These are phyloP conservation scores for Fusarium transvaalense DNA, from an alignment of 2,329 filamentous ascomycete species.

Conservation along the genomic window DNA sequence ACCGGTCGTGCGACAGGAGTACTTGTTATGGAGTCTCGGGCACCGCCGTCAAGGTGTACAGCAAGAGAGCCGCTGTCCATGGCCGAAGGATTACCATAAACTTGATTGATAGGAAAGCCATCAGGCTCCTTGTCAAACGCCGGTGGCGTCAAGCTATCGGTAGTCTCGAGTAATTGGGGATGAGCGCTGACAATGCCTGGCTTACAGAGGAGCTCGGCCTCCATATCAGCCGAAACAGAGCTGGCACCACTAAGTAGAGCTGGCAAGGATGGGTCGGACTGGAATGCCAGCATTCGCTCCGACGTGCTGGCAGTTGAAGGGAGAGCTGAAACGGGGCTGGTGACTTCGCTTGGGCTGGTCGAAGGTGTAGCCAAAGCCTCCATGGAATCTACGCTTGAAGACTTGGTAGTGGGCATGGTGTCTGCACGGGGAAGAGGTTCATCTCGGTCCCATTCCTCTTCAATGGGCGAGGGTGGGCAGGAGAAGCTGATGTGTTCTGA, in stretches of 20 bases:
- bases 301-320: constrained; percentile 57
- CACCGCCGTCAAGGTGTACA: constrained; percentile 46
- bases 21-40: constrained; percentile 44
- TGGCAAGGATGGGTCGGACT: constrained; percentile 73
- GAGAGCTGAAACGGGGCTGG: constrained; percentile 62
- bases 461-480: constrained; percentile 62
- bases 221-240: constrained; percentile 72
- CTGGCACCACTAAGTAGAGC: constrained; percentile 73
- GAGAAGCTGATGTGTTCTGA: constrained; percentile 49
- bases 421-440: constrained; percentile 54
- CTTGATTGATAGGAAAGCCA: constrained; percentile 62
- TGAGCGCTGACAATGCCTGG: constrained; percentile 60
- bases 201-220: constrained; percentile 68
- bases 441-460: constrained; percentile 53
- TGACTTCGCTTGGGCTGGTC: constrained; percentile 67
- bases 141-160: constrained; percentile 67
- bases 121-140: constrained; percentile 62
- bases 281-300: constrained; percentile 65
- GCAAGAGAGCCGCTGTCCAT: constrained; percentile 52
- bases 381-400: constrained; percentile 66
- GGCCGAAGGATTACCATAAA: constrained; percentile 51
- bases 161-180: constrained; percentile 62
- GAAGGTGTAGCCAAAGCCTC: constrained; percentile 63
- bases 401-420: constrained; percentile 61
- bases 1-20: constrained; percentile 47